Base-by-base conservation (phyloP, 2,329 filamentous ascomycete species). In the Paraphaeosphaeria sporulosa region DNA sequence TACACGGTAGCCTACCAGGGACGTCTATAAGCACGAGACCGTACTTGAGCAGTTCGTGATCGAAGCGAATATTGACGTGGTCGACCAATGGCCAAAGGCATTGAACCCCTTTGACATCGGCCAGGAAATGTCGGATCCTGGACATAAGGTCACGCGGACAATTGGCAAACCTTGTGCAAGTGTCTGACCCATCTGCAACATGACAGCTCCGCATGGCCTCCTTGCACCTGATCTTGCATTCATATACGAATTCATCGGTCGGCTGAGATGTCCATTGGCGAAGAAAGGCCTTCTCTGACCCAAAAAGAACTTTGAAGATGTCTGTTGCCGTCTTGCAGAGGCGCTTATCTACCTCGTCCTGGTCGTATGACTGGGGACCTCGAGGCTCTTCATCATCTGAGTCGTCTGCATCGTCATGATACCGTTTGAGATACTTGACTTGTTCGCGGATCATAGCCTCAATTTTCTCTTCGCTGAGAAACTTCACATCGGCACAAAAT, bases 61-160 rank as follows among this genome's bases (percentile, higher is more conserved):
- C n/a, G 15, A 71, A 60, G 17, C 57, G 27, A 5, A 71, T 56
- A 1, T 61, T 61, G 13, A 72, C 51, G 5, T 32, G 17, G 40
- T 70, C 67, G 0, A 72, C 69, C 8, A 71, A 48, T 12, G 70
- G 66, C 69, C 70, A 71, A 0, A 72, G 48, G 32, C 62, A 66
- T 0, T 42, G 25, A 25, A 61, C 23, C 4, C 49, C 63, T 13
- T 68, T 55, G 1, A 70, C 61, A 13, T 65, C 61, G 2, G 69
- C 60, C 3, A 70, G 23, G 25, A 68, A 71, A 1, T 63, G 66
- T 21, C 49, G 61, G 19, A 67, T 43, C 12, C 65, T 36, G 4
- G 61, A 17, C 23, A 69, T 9, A 0, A 71, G 61, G 1, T 65
- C 63, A 10, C 58, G 23, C 3, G 53, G 64, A 15, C 34, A 38